phyloP scores from a whole-genome alignment of 1,139 yeast species.

The Sugiyamaella japonica region DNA sequence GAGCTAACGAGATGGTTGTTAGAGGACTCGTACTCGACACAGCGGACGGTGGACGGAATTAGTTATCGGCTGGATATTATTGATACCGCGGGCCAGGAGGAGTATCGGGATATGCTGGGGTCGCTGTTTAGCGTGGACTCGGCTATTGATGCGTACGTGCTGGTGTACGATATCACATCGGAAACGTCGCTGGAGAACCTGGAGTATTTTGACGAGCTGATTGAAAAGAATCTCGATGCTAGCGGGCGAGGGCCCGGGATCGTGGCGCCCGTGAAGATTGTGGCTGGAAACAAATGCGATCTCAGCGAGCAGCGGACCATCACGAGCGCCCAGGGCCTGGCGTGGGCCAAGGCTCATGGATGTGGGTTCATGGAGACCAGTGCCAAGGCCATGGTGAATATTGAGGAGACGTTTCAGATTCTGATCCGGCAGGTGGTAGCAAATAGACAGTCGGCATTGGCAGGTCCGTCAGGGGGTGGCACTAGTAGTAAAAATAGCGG shows the following conservation, averaged over 20 bases:
- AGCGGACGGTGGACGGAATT: conserved; percentile 38
- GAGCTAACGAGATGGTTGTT: conserved; percentile 6
- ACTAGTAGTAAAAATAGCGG: not conserved
- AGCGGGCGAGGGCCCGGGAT: conserved; percentile 25
- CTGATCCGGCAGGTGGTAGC: conserved; percentile 58
- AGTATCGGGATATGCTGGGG: conserved; percentile 54
- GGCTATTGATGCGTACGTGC: conserved; percentile 84
- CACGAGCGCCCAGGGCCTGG: conserved; percentile 76
- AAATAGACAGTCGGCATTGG: conserved; percentile 22
- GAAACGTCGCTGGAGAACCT: conserved; percentile 78
- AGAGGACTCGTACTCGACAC: conserved; percentile 42
- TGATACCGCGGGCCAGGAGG: conserved; percentile 45
- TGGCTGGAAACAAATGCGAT: conserved; percentile 52
- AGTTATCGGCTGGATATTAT: conserved; percentile 38
- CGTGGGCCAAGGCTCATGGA: conserved; percentile 68
- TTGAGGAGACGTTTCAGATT: conserved; percentile 79
- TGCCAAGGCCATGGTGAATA: conserved; percentile 86
- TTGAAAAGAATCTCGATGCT: conserved; percentile 69
- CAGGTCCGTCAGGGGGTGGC: not conserved
- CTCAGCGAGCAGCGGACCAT: conserved; percentile 74
- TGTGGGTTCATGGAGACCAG: conserved; percentile 87
- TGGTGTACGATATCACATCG: conserved; percentile 86
- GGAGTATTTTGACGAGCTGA: conserved; percentile 79
- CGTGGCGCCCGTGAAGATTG: conserved; percentile 38
- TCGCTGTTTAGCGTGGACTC: conserved; percentile 59